Base-by-base conservation (phyloP, 148 eudicot species). In the Chenopodium album region DNA sequence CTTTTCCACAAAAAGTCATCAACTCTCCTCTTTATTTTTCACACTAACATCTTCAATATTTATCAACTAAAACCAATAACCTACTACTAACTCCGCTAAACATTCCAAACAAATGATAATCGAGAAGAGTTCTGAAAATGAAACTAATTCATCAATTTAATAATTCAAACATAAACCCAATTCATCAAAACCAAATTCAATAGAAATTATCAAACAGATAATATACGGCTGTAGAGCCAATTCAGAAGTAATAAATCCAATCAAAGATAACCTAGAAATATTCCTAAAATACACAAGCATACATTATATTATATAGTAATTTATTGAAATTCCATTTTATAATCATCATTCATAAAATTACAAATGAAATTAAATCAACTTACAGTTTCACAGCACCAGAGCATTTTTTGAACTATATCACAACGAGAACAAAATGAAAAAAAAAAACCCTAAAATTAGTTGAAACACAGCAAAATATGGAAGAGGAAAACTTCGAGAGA, bases 211-310 rank as follows among this genome's bases (percentile, higher is more conserved):
- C 22, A 29, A 50, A 63, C 11, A 26, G 34, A 47, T 63, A 79
- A 37, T 92, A 89, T 92, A 97, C 98, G 94, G 79, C 80, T 97
- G 85, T 34, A 80, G 77, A 76, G 90, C 85, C 87, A 94, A 84
- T 76, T 97, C 92, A 17, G 97, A 91, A 80, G 92, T 90, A 85
- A 97, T 32, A 32, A 32, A 32, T 32, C 34, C 34, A 32, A 32
- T 32, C 34, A 32, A 32, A 32, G 34, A 32, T 32, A 32, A 32
- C 34, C 34, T 2, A 32, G 34, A 32, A 85, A 97, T 80, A 82
- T 97, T 94, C 86, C 99, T 97, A 93, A 83, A 89, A n/a, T 20
- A 82, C 73, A 82, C 2, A 59, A 44, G 63, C 23, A 23, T 52
- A 14, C 71, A 69, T 12, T 32, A 32, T 32, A 32, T 23, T 14